phyloP scores from a whole-genome alignment of 345 rosid species.

The Xanthoceras sorbifolium region DNA sequence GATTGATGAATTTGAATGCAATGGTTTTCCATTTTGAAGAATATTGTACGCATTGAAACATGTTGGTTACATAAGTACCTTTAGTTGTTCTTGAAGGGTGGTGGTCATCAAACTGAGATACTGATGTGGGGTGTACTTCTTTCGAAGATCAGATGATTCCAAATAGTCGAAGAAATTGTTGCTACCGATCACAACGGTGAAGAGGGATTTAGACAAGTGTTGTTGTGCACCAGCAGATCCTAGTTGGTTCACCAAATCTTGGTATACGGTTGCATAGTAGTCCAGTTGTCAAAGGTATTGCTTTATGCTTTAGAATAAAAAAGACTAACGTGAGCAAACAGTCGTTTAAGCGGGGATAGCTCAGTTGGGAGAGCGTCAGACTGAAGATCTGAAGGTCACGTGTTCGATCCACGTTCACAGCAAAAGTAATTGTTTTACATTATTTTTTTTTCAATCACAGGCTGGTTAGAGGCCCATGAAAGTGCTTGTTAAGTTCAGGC shows the following conservation, averaged over 20 bases:
- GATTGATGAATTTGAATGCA: not conserved
- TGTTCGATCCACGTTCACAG: conserved; percentile 67
- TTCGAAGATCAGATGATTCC: conserved; percentile 37
- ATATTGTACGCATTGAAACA: not conserved
- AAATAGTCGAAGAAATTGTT: conserved; percentile 63
- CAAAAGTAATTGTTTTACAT: conserved; percentile 13
- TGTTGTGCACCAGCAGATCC: conserved; percentile 37
- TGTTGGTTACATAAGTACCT: conserved; percentile 59
- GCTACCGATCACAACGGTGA: conserved; percentile 54
- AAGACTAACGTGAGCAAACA: no score
- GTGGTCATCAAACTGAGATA: conserved; percentile 46
- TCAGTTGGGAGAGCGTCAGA: conserved; percentile 57
- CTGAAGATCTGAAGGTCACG: conserved; percentile 51
- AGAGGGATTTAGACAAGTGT: conserved; percentile 54
- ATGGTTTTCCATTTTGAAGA: no score
- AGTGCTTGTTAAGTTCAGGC: no score
- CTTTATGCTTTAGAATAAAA: conserved; percentile 34
- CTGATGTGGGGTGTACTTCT: conserved; percentile 38
- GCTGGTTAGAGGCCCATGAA: no score
- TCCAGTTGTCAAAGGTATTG: conserved; percentile 52
- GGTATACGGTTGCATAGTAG: conserved; percentile 36
- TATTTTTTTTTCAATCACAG: no score
- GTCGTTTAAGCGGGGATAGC: conserved; percentile 45
- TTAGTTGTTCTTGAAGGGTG: conserved; percentile 50
- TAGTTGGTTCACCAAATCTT: conserved; percentile 28